Percentiles rank a stretch among this genome's conserved stretches.
phyloP scores from a whole-genome alignment of 2,329 filamentous ascomycete genomes.

The Coniochaeta sp. region DNA sequence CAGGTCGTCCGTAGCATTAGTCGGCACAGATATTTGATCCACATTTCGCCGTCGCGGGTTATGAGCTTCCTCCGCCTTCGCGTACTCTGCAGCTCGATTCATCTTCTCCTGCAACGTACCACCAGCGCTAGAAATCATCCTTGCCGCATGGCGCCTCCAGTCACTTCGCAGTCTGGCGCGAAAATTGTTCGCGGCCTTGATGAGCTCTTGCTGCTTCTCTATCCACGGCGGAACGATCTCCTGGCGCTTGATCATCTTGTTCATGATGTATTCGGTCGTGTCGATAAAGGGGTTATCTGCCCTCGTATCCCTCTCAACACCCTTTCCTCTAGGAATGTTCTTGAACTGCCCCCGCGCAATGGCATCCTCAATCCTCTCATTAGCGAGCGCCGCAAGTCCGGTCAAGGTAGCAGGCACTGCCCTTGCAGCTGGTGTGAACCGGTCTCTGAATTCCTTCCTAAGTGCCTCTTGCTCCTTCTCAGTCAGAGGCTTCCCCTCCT shows the following conservation, averaged over 20 bases:
- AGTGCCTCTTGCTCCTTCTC: slow-evolving; percentile 67
- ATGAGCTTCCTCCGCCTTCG: slow-evolving; percentile 60
- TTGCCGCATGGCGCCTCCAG: slow-evolving; percentile 76
- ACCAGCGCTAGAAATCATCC: slow-evolving; percentile 69
- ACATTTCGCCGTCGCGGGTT: slow-evolving; percentile 48
- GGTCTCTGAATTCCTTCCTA: slow-evolving; percentile 67
- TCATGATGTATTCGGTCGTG: slow-evolving; percentile 71
- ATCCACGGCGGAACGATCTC: slow-evolving; percentile 97
- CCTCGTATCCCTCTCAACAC: slow-evolving; percentile 72
- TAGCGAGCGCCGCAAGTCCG: slow-evolving; percentile 76
- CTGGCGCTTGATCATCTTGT: slow-evolving; percentile 95
- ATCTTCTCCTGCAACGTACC: slow-evolving; percentile 70
- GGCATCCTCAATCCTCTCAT: slow-evolving; percentile 84
- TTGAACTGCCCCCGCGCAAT: slow-evolving; percentile 85
- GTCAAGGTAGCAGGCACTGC: slow-evolving; percentile 68
- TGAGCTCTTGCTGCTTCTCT: slow-evolving; percentile 91
- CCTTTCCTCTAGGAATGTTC: slow-evolving; percentile 70
- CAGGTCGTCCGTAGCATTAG: slow-evolving; percentile 38
- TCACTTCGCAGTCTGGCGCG: slow-evolving; percentile 67
- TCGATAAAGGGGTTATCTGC: slow-evolving; percentile 86
- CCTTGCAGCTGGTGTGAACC: slow-evolving; percentile 67
- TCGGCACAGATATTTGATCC: slow-evolving; percentile 38
- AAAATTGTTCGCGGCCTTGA: slow-evolving; percentile 61
- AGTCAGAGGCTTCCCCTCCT: slow-evolving; percentile 37
- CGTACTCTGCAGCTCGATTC: slow-evolving; percentile 62